Conservation (phyloP, 306 rosid genomes). For the Hippophae gyantsensis region DNA sequence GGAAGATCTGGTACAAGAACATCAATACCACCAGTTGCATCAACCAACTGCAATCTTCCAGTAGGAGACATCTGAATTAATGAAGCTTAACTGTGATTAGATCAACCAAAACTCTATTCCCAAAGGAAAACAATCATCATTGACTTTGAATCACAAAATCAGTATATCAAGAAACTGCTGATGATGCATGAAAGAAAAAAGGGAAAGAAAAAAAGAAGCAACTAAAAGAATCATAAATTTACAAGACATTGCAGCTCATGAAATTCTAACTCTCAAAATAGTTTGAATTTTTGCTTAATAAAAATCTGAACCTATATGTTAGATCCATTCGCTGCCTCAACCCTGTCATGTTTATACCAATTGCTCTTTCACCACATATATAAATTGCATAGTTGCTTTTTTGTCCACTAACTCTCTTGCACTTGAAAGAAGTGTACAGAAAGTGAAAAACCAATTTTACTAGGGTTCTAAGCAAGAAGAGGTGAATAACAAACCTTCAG, state of each 20-base stretch:
- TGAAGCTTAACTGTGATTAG: slow-evolving; percentile 15
- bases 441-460: slow-evolving; percentile 12
- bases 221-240: neutral
- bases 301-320: neutral
- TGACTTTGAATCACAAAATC: neutral
- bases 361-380: neutral
- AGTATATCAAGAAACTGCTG: neutral
- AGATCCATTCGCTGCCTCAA: neutral
- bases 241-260: neutral
- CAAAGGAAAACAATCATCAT: too few species aligned
- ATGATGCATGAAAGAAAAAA: slow-evolving; percentile 7
- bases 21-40: slow-evolving; percentile 74
- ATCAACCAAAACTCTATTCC: neutral
- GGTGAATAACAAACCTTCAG: slow-evolving; percentile 46
- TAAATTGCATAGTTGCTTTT: neutral
- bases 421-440: slow-evolving; percentile 6
- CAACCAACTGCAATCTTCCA: slow-evolving; percentile 75
- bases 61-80: slow-evolving; percentile 53
- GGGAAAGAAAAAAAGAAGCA: neutral
- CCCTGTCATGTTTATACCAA: neutral
- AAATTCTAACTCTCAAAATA: neutral
- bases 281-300: slow-evolving; percentile 1
- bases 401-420: slow-evolving; percentile 4
- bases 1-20: slow-evolving; percentile 83
- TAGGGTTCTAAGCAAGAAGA: slow-evolving; percentile 15